A percentile compares a stretch with the other conserved stretches of the same genome.
Evolutionary conservation across 768 basidiomycete genomes (phyloP).

Genomic region (Mrakia blollopis): DNA sequence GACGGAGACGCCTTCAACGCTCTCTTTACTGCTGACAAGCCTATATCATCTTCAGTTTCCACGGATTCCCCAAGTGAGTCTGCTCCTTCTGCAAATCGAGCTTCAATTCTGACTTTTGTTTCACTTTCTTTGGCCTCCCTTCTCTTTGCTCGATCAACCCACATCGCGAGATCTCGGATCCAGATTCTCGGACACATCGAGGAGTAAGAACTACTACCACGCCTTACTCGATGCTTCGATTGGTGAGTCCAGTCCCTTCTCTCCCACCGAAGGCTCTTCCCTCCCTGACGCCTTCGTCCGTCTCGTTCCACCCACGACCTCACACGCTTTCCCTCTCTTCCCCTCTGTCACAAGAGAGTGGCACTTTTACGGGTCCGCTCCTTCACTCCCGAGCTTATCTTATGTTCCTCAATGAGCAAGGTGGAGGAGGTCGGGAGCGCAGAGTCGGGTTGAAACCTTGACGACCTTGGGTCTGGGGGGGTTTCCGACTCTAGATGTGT

Average conservation of each 20-base stretch:
- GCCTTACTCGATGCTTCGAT: constrained; percentile 46
- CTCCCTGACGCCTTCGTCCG: too few species aligned
- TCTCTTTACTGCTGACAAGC: constrained; percentile 66
- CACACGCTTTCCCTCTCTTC: too few species aligned
- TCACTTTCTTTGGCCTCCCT: constrained; percentile 49
- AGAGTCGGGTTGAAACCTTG: too few species aligned
- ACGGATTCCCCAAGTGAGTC: constrained; percentile 58
- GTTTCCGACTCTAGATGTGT: too few species aligned
- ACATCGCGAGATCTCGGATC: constrained; percentile 40
- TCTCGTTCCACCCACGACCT: not conserved
- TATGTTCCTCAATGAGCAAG: too few species aligned
- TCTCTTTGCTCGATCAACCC: constrained; percentile 40
- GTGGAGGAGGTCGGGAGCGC: too few species aligned
- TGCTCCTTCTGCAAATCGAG: not conserved
- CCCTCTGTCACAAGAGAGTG: too few species aligned
- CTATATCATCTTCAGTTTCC: constrained; percentile 77
- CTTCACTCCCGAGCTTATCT: too few species aligned
- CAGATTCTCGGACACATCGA: constrained; percentile 39
- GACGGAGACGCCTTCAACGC: constrained; percentile 53
- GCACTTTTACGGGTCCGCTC: too few species aligned
- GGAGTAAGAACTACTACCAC: constrained; percentile 41
- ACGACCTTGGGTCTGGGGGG: too few species aligned
- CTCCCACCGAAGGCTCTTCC: too few species aligned
- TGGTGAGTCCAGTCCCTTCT: constrained; percentile 28
- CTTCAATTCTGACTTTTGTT: not conserved